phyloP scores from a whole-genome alignment of 2,329 filamentous ascomycete genomes.

The Xylariaceae sp. region DNA sequence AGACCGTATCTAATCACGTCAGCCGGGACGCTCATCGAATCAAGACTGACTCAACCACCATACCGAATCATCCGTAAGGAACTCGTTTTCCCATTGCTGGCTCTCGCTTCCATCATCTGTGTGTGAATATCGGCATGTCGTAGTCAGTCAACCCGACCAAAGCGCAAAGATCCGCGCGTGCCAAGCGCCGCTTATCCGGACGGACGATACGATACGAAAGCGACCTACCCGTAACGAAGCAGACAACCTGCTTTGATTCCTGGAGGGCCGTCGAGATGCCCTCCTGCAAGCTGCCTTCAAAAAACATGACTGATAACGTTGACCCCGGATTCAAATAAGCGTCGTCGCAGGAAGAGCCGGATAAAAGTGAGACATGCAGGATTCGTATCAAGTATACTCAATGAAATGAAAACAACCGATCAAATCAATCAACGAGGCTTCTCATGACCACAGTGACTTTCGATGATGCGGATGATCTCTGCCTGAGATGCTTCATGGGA shows the following conservation, averaged over 20 bases:
- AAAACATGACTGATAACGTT: conserved; percentile 84
- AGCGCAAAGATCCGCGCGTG: background rate
- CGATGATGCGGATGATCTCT: background rate
- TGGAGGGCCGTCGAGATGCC: conserved; percentile 73
- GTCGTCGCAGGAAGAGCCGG: background rate
- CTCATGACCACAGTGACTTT: background rate
- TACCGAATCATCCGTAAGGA: conserved; percentile 55
- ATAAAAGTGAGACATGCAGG: background rate
- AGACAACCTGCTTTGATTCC: conserved; percentile 73
- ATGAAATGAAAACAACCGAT: background rate
- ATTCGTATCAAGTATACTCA: background rate
- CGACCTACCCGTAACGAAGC: conserved; percentile 71
- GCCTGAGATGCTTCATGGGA: background rate
- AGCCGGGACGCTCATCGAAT: conserved; percentile 8
- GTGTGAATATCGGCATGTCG: conserved; percentile 9
- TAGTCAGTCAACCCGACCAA: background rate
- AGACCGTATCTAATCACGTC: conserved; percentile 45
- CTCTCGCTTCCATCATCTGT: conserved; percentile 68
- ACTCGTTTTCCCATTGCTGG: conserved; percentile 67
- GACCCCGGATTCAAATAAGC: conserved; percentile 4
- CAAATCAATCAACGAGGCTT: background rate
- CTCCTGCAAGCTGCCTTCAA: conserved; percentile 71
- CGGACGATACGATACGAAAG: background rate
- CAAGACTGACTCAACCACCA: conserved; percentile 16
- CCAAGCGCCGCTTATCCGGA: background rate